These are phyloP conservation scores for Physocladia obscura DNA, from an alignment of 192 early-diverging fungal genomes.

Conservation along the genomic window DNA sequence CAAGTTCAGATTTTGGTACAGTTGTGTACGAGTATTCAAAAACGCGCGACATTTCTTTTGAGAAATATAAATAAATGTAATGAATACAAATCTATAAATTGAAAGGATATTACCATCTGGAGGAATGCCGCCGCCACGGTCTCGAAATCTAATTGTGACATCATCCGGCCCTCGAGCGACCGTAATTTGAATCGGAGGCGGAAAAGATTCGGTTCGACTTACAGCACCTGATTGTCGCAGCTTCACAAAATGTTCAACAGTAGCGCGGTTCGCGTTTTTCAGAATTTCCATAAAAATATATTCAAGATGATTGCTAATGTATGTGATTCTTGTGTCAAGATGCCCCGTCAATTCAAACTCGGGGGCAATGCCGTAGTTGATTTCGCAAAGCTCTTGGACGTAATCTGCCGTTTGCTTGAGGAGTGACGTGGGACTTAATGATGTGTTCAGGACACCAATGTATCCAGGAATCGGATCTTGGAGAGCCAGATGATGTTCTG, in stretches of 20 bases:
- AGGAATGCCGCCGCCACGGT: conserved; percentile 89
- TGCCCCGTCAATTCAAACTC: conserved; percentile 63
- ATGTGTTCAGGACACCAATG: conserved; percentile 87
- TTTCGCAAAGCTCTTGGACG: conserved; percentile 83
- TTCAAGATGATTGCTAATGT: conserved; percentile 90
- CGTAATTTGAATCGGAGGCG: conserved; percentile 81
- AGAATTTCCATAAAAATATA: conserved; percentile 90
- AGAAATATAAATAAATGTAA: neutral
- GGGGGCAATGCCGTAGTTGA: conserved; percentile 85
- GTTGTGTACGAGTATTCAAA: conserved; percentile 96
- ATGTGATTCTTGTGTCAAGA: conserved; percentile 66
- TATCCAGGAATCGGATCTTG: conserved; percentile 58
- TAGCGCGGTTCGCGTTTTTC: conserved; percentile 88
- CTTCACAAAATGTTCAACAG: conserved; percentile 56
- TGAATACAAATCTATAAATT: neutral
- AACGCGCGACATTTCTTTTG: conserved; percentile 63
- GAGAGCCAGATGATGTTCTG: conserved; percentile 85
- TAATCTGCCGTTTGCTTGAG: conserved; percentile 68
- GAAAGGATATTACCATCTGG: conserved; percentile 41
- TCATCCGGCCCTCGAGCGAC: conserved; percentile 75
- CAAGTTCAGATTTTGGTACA: conserved; percentile 62
- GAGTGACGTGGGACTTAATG: conserved; percentile 63
- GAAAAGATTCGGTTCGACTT: neutral
- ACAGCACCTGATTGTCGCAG: neutral
- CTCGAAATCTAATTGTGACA: conserved; percentile 81